A percentile compares a stretch with the other conserved stretches of the same genome.
These are phyloP conservation scores for Eucalyptus fibrosa DNA, from an alignment of 345 rosid genomes.

Conservation along the genomic window DNA sequence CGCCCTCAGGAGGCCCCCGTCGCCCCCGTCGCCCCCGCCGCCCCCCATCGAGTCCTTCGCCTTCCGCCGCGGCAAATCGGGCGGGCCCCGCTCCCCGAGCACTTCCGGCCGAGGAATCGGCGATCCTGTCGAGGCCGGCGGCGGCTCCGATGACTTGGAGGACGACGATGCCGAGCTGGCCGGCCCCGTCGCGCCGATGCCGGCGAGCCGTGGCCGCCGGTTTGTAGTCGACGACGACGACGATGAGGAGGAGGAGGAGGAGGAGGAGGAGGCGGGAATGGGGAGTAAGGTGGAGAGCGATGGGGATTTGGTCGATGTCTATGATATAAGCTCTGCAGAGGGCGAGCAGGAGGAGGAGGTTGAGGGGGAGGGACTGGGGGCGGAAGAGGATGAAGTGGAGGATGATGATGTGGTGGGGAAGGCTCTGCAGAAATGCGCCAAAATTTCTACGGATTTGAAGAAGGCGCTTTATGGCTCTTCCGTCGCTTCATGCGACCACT, in stretches of 20 bases:
- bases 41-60: slow-evolving; percentile 83
- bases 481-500: slow-evolving; percentile 47
- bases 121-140: slow-evolving; percentile 31
- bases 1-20: slow-evolving; percentile 24
- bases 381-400: background rate
- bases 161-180: slow-evolving; percentile 26
- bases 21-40: slow-evolving; percentile 15
- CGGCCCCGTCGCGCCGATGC: background rate
- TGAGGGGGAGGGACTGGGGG: slow-evolving; percentile 1
- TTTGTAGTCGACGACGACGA: slow-evolving; percentile 69
- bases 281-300: slow-evolving; percentile 6
- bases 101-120: slow-evolving; percentile 16
- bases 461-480: slow-evolving; percentile 74
- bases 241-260: background rate
- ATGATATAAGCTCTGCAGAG: slow-evolving; percentile 34
- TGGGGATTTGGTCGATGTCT: slow-evolving; percentile 23
- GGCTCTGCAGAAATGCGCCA: slow-evolving; percentile 81
- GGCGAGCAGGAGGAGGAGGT: slow-evolving; percentile 11
- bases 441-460: slow-evolving; percentile 65
- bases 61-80: slow-evolving; percentile 18
- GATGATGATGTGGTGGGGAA: slow-evolving; percentile 80
- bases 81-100: background rate
- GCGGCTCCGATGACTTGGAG: slow-evolving; percentile 18
- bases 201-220: slow-evolving; percentile 44
- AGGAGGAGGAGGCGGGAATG: slow-evolving; percentile 4